Conservation (phyloP, 2,329 filamentous ascomycete species). For the Fusarium transvaalense region DNA sequence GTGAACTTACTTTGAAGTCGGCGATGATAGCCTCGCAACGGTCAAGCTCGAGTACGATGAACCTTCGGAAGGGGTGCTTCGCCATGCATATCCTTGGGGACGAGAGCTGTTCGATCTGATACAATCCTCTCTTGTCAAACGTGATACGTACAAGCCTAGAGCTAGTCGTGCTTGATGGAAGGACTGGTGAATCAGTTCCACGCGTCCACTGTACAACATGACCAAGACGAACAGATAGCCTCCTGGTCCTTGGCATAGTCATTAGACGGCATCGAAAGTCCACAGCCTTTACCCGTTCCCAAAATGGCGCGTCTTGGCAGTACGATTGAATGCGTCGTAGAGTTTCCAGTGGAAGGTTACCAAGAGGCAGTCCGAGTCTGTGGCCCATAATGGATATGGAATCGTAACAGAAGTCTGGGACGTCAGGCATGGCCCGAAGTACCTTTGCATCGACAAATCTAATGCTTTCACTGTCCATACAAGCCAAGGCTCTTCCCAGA, state of each 20-base stretch:
- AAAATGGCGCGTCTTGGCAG: background rate
- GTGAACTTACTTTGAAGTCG: background rate
- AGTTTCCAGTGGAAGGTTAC: background rate
- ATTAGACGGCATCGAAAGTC: background rate
- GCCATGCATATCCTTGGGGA: background rate
- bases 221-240: background rate
- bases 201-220: background rate
- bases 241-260: background rate
- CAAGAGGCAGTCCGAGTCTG: background rate
- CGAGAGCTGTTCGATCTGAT: background rate
- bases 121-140: background rate
- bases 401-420: background rate
- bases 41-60: background rate
- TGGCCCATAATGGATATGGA: background rate
- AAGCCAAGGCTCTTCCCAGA: background rate
- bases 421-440: background rate
- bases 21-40: too few relatives aligned
- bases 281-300: background rate
- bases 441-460: too few relatives aligned
- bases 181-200: background rate
- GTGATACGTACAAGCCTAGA: background rate
- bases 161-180: accelerated
- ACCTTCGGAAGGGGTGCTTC: background rate
- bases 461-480: background rate
- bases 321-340: background rate